Base-by-base conservation (phyloP, 169 alveolate species). In the Plasmodium inui region DNA sequence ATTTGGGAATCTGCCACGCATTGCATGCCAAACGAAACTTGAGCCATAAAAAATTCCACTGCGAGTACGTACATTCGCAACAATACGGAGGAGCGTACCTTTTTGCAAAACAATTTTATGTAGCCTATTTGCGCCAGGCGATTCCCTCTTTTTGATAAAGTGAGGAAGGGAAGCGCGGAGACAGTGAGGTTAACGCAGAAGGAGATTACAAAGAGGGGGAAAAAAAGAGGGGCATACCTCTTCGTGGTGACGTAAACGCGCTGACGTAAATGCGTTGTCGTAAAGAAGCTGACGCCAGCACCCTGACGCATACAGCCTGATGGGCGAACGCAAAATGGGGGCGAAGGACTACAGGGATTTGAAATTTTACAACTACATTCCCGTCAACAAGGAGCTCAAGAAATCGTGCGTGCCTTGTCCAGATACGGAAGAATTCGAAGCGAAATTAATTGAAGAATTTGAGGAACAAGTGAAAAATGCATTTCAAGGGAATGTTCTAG, bases 321-420 rank as follows among this genome's bases (percentile, higher is more conserved):
- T n/a, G 22, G 19, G 55, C 37, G 34, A 82, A 73, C 50, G 28
- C 17, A 88, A 78, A 61, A 89, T 89, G 92, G 95, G 73, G 55
- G 67, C 53, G 55, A 82, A 70, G 30, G 82, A 82, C 34, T 70
- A 81, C 74, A 78, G 83, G 10, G 83, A 91, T 57, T 70, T 91
- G 39, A 91, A 82, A 72, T 95, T 95, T 79, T 94, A 94, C 30
- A 95, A 95, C 73, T 95, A 95, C 86, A 86, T 93, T 70, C 97
- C 97, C 12, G 82, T 88, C 19, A 94, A 93, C 46, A 84, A 79
- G 28, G 92, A 82, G 30, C 93, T 95, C 17, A 89, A 95, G 50
- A 83, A 70, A 79, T 89, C 67, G 17, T 95, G 97, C 79, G 81
- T 93, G 4, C 93, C 95, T 0, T 82, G 96, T 78, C 97, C 97